phyloP scores from a whole-genome alignment of 2,329 filamentous ascomycete species.

The Fusarium buxicola region DNA sequence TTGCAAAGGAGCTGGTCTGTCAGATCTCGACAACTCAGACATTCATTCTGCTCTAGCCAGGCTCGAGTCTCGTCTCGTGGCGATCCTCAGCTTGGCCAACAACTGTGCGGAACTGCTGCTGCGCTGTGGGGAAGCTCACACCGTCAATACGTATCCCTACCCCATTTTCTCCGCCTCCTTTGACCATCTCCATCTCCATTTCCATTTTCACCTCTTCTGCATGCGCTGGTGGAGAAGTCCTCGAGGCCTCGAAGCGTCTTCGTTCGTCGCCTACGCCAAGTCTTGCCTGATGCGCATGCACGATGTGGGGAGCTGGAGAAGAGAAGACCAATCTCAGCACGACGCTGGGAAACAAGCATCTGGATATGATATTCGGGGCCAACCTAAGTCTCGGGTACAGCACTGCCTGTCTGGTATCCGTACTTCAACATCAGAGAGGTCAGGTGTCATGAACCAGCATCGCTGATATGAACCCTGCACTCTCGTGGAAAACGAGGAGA shows the following conservation, averaged over 20 bases:
- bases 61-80: not conserved
- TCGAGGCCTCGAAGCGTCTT: slow-evolving; percentile 18
- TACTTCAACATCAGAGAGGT: not conserved
- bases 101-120: too few species aligned
- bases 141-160: too few species aligned
- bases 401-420: too few species aligned
- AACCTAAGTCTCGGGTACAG: too few species aligned
- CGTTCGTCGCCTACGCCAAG: slow-evolving; percentile 27
- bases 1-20: not conserved
- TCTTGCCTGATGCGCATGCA: slow-evolving; percentile 12
- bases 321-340: not conserved
- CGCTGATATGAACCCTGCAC: slow-evolving; percentile 14
- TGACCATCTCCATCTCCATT: too few species aligned
- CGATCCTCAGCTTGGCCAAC: not conserved
- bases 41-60: not conserved
- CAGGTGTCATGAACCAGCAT: slow-evolving; percentile 2
- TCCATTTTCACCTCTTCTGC: too few species aligned
- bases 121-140: too few species aligned
- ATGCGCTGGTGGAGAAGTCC: too few species aligned
- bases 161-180: too few species aligned
- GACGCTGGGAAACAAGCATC: not conserved
- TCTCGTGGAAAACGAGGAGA: slow-evolving; percentile 6
- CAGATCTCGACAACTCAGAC: not conserved
- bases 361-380: not conserved
- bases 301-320: slow-evolving; percentile 27